phyloP scores from a whole-genome alignment of 78 protist species.

The Dictyostelium intermedium region DNA sequence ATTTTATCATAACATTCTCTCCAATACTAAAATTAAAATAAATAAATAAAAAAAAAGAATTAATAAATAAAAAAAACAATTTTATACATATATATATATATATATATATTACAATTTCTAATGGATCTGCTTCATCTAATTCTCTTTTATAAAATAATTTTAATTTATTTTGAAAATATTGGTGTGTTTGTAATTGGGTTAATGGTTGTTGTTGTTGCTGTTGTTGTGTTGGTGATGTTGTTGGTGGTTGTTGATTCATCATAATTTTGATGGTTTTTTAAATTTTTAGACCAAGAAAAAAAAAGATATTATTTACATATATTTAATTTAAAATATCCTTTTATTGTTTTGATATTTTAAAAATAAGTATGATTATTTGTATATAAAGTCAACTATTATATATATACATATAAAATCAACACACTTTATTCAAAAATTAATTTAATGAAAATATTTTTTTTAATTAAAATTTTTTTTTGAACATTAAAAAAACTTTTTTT shows the following conservation, averaged over 20 bases:
- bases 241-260: slow-evolving; percentile 6
- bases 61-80: background rate
- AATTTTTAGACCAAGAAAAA: background rate
- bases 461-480: background rate
- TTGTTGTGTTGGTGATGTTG: background rate
- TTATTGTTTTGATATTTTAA: background rate
- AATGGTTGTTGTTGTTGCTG: background rate
- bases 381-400: background rate
- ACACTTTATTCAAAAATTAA: background rate
- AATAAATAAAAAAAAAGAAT: background rate
- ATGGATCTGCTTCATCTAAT: slow-evolving; percentile 43
- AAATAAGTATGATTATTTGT: background rate
- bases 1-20: slow-evolving; percentile 73
- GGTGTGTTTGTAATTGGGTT: background rate
- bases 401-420: background rate
- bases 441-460: background rate
- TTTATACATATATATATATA: background rate
- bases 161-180: slow-evolving; percentile 3
- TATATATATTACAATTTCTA: slow-evolving; percentile 24
- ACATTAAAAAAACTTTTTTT: background rate
- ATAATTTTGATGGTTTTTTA: background rate
- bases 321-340: background rate
- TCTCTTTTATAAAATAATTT: slow-evolving; percentile 52
- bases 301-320: background rate
- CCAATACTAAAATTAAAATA: slow-evolving; percentile 29